Conservation (phyloP, 176 grass and related monocot species). For the Aegilops umbellulata region DNA sequence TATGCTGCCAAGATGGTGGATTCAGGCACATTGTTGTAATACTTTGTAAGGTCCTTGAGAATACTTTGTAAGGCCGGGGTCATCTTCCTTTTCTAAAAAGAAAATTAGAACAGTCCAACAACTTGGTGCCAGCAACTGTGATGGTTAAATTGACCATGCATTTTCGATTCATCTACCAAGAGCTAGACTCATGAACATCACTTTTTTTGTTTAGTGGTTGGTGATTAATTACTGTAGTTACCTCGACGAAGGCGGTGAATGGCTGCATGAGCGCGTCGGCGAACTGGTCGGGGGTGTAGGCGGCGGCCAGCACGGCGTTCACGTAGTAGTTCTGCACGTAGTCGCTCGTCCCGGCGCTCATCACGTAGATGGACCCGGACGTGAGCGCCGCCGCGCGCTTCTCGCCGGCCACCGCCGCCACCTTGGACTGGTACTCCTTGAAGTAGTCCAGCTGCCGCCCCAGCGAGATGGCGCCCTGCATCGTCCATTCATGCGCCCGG, state of each 20-base stretch:
- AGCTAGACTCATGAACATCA: too few species aligned
- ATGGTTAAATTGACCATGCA: too few species aligned
- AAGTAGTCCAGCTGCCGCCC: slow-evolving; percentile 63
- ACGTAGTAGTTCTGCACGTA: slow-evolving; percentile 98
- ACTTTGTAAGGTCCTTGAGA: too few species aligned
- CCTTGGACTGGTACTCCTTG: slow-evolving; percentile 65
- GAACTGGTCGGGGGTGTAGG: slow-evolving; percentile 74
- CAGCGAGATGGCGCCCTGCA: slow-evolving; percentile 71
- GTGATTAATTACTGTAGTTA: not conserved
- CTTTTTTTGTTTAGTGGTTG: not conserved
- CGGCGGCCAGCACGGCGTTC: slow-evolving; percentile 49
- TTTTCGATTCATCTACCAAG: too few species aligned
- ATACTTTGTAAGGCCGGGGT: too few species aligned
- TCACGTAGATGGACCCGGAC: slow-evolving; percentile 69
- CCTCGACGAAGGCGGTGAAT: slow-evolving; percentile 72
- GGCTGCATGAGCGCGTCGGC: slow-evolving; percentile 63
- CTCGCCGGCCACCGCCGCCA: slow-evolving; percentile 49
- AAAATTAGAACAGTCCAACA: too few species aligned
- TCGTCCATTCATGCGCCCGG: too few species aligned
- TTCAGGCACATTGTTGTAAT: too few species aligned
- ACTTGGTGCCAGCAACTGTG: too few species aligned
- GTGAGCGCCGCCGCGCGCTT: slow-evolving; percentile 51
- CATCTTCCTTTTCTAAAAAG: too few species aligned
- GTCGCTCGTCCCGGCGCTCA: slow-evolving; percentile 88
- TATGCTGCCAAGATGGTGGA: too few species aligned